Conservation (phyloP, 129 eudicot species). For the Saposhnikovia divaricata region DNA sequence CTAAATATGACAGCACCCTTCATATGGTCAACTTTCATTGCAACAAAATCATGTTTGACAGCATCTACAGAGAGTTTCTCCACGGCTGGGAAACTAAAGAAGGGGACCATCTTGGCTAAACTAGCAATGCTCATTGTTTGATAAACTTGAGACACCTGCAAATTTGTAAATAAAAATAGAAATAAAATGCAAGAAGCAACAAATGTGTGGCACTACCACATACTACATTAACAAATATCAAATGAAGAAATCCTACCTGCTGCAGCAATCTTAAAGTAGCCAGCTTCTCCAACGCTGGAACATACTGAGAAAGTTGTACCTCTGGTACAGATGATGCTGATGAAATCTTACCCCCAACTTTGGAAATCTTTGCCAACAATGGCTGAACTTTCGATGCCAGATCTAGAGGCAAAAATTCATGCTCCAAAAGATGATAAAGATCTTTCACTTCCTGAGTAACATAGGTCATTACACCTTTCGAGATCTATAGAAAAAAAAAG, state of each 20-base stretch:
- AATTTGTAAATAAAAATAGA: neutral
- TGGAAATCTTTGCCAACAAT: slow-evolving; percentile 50
- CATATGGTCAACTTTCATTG: slow-evolving; percentile 67
- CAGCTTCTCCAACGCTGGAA: slow-evolving; percentile 61
- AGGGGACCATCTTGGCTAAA: slow-evolving; percentile 63
- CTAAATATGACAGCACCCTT: slow-evolving; percentile 63
- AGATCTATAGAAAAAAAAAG: slow-evolving; percentile 32
- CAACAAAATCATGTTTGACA: slow-evolving; percentile 44
- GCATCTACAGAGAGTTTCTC: slow-evolving; percentile 83
- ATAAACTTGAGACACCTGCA: slow-evolving; percentile 68
- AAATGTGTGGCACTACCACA: neutral
- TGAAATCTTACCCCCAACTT: slow-evolving; percentile 66
- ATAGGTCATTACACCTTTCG: slow-evolving; percentile 83
- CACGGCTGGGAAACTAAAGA: slow-evolving; percentile 48
- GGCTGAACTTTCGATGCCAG: slow-evolving; percentile 59
- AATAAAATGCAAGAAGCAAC: neutral
- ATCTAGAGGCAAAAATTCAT: slow-evolving; percentile 63
- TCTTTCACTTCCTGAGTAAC: slow-evolving; percentile 82
- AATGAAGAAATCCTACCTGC: slow-evolving; percentile 35
- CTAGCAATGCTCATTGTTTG: slow-evolving; percentile 61
- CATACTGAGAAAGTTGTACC: slow-evolving; percentile 55
- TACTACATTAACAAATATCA: neutral
- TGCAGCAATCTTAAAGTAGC: slow-evolving; percentile 72
- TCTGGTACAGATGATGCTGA: slow-evolving; percentile 80
- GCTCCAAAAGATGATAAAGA: slow-evolving; percentile 61